These are phyloP conservation scores for Teunomyces funiuensis DNA, from an alignment of 805 yeast genomes.

Conservation along the genomic window DNA sequence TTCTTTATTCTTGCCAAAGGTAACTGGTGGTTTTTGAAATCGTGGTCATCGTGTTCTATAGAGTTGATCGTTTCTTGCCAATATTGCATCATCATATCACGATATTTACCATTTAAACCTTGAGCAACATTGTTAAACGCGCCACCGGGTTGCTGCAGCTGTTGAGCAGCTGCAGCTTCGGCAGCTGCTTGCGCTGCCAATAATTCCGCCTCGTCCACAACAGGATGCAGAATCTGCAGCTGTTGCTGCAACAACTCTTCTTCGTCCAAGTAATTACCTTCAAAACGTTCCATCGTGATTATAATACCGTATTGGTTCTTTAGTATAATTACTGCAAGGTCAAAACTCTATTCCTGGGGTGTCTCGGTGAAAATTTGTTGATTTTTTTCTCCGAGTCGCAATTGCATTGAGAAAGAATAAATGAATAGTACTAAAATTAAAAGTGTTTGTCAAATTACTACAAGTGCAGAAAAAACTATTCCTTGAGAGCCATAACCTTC, in stretches of 20 bases:
- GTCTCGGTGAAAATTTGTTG: conserved; percentile 4
- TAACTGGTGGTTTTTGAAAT: conserved; percentile 89
- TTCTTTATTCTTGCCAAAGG: conserved; percentile 96
- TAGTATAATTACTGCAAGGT: background rate
- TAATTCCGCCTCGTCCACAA: conserved; percentile 28
- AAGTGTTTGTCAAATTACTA: background rate
- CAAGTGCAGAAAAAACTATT: conserved; percentile 16
- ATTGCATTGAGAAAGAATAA: conserved; percentile 1
- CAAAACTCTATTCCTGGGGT: conserved; percentile 1
- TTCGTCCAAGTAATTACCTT: conserved; percentile 29
- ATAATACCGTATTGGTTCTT: background rate
- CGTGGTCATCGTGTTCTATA: conserved; percentile 85
- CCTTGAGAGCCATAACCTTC: conserved; percentile 52
- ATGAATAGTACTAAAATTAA: background rate
- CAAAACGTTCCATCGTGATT: conserved; percentile 26
- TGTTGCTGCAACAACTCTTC: conserved; percentile 24
- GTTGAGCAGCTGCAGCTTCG: conserved; percentile 47
- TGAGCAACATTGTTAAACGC: conserved; percentile 91
- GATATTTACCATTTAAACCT: conserved; percentile 76
- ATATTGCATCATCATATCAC: conserved; percentile 89
- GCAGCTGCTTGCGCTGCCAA: conserved; percentile 49
- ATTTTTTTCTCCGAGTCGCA: conserved; percentile 5
- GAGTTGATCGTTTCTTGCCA: conserved; percentile 96
- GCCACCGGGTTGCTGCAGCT: conserved; percentile 52
- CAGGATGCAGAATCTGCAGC: conserved; percentile 12